Base-by-base conservation (phyloP, 2,329 filamentous ascomycete genomes). In the Mycosphaerella sp. region DNA sequence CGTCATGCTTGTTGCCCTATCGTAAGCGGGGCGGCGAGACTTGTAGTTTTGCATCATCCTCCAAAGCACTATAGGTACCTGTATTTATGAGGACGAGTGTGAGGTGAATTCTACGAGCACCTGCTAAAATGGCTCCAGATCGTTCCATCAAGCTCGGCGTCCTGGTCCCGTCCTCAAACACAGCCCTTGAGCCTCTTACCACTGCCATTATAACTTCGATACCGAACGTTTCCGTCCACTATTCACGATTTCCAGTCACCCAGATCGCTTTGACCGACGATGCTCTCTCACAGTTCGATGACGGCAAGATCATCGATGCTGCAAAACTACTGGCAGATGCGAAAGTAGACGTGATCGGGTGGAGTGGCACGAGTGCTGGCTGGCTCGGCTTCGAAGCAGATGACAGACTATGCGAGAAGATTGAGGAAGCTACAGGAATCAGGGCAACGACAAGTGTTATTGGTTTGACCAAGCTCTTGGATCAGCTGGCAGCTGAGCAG, bases 101-200 rank as follows among this genome's bases (percentile, higher is more conserved):
- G 34, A 36, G 34, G 34, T 36, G 34, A 4, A 4, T 36, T 10
- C 12, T 10, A 2, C 3, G 12, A 4, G 12, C 34, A 36, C 10
- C 34, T 36, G 34, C 34, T 36, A 3, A 4, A 10, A 54, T 54
- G 45, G 46, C 52, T 31, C 12, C 31, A 38, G 32, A 49, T 17
- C 32, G 38, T 23, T 17, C 45, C 21, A 41, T 60, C 54, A 59
- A 55, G 38, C 63, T 76, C 14, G 74, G 73, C 44, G 67, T 76
- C 41, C 66, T 76, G 14, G 70, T 73, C n/a, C 74, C 73, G 11
- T 74, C 70, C 36, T 75, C 74, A 45, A 75, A 76, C 61, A 76
- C 73, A 6, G 66, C 68, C 4, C 66, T 75, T 21, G 74, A 76
- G 58, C 74, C 73, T 8, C 66, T 75, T 12, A 75, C 73, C 6